phyloP scores from a whole-genome alignment of 768 basidiomycete species.

The Phylloporus sp. region DNA sequence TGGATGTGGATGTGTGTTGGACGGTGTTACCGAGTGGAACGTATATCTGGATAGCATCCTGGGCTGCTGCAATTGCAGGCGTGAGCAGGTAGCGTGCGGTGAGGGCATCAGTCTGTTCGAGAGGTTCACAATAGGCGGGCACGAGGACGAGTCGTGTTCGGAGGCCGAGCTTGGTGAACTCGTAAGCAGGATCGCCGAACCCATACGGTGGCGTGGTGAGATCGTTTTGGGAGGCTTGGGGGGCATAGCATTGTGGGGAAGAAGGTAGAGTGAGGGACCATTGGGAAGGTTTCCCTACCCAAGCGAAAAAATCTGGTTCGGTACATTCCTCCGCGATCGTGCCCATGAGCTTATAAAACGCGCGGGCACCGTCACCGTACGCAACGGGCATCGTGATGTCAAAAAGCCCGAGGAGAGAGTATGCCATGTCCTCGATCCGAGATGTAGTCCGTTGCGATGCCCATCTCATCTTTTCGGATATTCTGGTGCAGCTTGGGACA shows the following conservation, averaged over 20 bases:
- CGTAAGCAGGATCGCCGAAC: conserved; percentile 20
- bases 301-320: conserved; percentile 21
- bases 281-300: conserved; percentile 19
- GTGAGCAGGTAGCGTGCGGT: conserved; percentile 17
- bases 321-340: conserved; percentile 15
- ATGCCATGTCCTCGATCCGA: conserved; percentile 22
- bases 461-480: conserved; percentile 25
- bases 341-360: conserved; percentile 20
- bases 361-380: conserved; percentile 21
- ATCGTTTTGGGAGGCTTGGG: conserved; percentile 10
- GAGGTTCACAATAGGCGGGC: conserved; percentile 19
- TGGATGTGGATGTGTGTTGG: not conserved
- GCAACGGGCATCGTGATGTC: conserved; percentile 20
- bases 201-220: conserved; percentile 3
- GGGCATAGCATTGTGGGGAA: conserved; percentile 17
- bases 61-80: conserved; percentile 10
- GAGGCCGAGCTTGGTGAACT: conserved; percentile 23
- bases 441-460: conserved; percentile 19
- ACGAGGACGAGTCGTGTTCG: conserved; percentile 15
- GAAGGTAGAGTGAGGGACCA: conserved; percentile 24
- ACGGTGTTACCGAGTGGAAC: conserved; percentile 1
- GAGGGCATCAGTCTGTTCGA: conserved; percentile 14
- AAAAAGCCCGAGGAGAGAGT: conserved; percentile 23
- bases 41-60: conserved; percentile 20
- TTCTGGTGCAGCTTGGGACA: conserved; percentile 13